Conservation (phyloP, 2,329 filamentous ascomycete genomes). For the Nothophaeocryptopus gaeumannii region DNA sequence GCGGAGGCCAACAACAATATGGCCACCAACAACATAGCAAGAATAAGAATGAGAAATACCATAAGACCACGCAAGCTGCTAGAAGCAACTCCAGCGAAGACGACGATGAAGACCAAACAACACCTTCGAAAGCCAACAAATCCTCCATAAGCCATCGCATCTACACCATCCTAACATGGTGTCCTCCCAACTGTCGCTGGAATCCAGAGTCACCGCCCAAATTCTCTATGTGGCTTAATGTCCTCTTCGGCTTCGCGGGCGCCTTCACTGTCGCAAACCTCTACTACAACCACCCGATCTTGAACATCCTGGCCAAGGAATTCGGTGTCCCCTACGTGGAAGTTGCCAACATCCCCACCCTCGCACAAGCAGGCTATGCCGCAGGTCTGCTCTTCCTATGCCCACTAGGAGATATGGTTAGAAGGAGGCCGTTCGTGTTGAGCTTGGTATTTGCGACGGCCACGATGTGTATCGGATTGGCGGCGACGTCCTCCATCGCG, state of each 20-base stretch:
- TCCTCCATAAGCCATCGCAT: constrained; percentile 25
- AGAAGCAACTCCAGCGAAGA: background rate
- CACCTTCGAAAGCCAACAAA: background rate
- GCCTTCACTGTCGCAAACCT: constrained; percentile 75
- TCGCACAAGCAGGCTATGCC: constrained; percentile 78
- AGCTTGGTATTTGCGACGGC: constrained; percentile 62
- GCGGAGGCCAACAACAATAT: background rate
- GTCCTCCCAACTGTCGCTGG: constrained; percentile 66
- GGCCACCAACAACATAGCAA: background rate
- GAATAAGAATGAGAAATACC: background rate
- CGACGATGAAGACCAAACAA: background rate
- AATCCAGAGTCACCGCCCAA: constrained; percentile 62
- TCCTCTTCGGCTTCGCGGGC: constrained; percentile 65
- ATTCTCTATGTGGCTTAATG: constrained; percentile 66
- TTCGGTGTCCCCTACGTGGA: constrained; percentile 69
- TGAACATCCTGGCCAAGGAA: constrained; percentile 69
- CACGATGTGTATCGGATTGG: constrained; percentile 66
- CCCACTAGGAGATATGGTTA: constrained; percentile 68
- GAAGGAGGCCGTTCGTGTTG: constrained; percentile 67
- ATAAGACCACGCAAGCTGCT: background rate
- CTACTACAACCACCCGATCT: constrained; percentile 77
- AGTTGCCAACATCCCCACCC: constrained; percentile 66
- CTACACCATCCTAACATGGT: constrained; percentile 51
- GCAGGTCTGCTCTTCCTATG: constrained; percentile 70
- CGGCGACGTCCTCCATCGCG: constrained; percentile 62